Evolutionary conservation across 306 rosid species (phyloP), one percentile per base, ranked within the genome.

Genomic region (Oemleria cerasiformis): DNA sequence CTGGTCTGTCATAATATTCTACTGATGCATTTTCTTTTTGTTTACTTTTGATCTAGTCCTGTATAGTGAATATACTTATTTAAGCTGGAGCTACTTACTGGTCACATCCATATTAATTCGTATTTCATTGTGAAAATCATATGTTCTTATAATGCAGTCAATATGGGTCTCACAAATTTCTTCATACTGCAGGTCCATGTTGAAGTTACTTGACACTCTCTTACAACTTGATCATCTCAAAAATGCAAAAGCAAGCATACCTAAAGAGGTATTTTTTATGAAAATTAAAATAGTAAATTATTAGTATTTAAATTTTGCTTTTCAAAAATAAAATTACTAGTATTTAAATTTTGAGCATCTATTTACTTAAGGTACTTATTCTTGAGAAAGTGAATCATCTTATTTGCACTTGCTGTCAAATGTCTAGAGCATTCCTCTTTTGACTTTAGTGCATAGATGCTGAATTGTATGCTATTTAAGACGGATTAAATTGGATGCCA

Each of bases 191-290:
- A 94, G 98, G 98, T 94, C 96, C 79, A 94, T 94, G 97, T 78
- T 94, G 89, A 94, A 85, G 88, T 82, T 91, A 80, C 92, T 94
- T 74, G 98, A 94, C 79, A 92, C 90, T 69, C 83, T 94, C 77
- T 97, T 94, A 84, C 97, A 94, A 86, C 97, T 94, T 71, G 98
- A 94, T 80, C 97, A 94, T 82, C 98, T 94, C 57, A 94, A 94
- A 93, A 94, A 94, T 79, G 95, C 97, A 20, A 94, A 91, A 88
- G 96, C 98, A 56, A 94, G 96, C 92, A 94, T 91, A 88, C 98
- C 98, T 49, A 94, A 94, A 79, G 98, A 94, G 76, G n/a, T n/a
- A n/a, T n/a, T n/a, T n/a, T n/a, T n/a, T n/a, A n/a, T n/a, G n/a
- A n/a, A n/a, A n/a, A n/a, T n/a, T n/a, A n/a, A n/a, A n/a, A n/a